Percentiles rank a stretch among this genome's conserved stretches.
phyloP scores from a whole-genome alignment of 208 protist species.

The Wallacemonas sp. region DNA sequence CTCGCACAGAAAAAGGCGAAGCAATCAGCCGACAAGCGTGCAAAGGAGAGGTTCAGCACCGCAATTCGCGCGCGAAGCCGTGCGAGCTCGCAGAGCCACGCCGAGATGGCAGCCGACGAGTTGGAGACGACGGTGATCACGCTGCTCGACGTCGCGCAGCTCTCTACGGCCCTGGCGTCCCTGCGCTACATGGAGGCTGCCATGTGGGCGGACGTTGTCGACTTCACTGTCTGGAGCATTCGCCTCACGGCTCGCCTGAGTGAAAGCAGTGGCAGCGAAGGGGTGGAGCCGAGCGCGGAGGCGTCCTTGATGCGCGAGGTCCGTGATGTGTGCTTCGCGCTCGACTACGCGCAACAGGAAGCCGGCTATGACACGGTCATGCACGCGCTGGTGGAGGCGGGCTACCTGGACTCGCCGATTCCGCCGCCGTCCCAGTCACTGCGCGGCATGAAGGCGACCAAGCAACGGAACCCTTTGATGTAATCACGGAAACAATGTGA shows the following conservation, averaged over 20 bases:
- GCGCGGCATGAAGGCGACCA: slow-evolving; percentile 34
- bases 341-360: slow-evolving; percentile 51
- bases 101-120: neutral
- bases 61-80: neutral
- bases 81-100: neutral
- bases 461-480: too few species aligned
- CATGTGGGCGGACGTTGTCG: slow-evolving; percentile 48
- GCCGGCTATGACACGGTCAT: slow-evolving; percentile 69
- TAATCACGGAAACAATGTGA: too few species aligned
- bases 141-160: slow-evolving; percentile 45
- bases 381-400: slow-evolving; percentile 43
- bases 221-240: slow-evolving; percentile 37
- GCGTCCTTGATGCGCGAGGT: slow-evolving; percentile 32
- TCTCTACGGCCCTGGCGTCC: slow-evolving; percentile 47
- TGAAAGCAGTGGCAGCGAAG: neutral
- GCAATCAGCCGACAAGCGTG: neutral
- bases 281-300: slow-evolving; percentile 4
- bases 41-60: neutral
- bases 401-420: slow-evolving; percentile 45
- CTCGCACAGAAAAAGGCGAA: neutral
- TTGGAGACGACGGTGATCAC: slow-evolving; percentile 14
- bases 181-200: slow-evolving; percentile 49
- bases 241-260: neutral
- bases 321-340: slow-evolving; percentile 71
- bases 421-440: slow-evolving; percentile 43